phyloP scores from a whole-genome alignment of 371 early-diverging fungal species.

The Fennellomyces sp. region DNA sequence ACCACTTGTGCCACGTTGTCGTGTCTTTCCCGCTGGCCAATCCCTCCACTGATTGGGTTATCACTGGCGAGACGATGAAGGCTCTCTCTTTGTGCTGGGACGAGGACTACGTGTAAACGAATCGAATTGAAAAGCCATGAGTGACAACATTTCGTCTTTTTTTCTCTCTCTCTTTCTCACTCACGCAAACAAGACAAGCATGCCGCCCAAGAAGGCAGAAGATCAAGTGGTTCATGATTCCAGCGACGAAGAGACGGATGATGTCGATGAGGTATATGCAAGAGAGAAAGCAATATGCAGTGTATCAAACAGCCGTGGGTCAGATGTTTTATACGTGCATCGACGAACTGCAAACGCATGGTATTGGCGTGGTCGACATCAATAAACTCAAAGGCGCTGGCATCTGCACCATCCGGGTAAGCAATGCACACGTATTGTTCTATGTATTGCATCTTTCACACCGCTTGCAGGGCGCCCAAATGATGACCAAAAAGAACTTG shows the following conservation, averaged over 20 bases:
- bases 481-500: slow-evolving; percentile 75
- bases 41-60: no score
- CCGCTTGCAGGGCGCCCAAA: slow-evolving; percentile 70
- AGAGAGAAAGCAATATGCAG: not conserved
- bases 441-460: not conserved
- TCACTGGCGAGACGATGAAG: no score
- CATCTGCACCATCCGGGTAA: slow-evolving; percentile 69
- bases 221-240: slow-evolving; percentile 10
- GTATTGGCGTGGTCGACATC: slow-evolving; percentile 83
- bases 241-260: not conserved
- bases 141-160: no score
- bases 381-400: slow-evolving; percentile 82
- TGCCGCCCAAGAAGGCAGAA: slow-evolving; percentile 6
- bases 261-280: not conserved
- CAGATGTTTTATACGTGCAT: slow-evolving; percentile 41
- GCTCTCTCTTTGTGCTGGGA: no score
- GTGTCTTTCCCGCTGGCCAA: not conserved
- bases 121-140: no score
- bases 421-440: not conserved
- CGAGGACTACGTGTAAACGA: no score
- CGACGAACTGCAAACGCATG: slow-evolving; percentile 60
- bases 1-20: no score
- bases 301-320: not conserved
- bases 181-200: not conserved
- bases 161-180: not conserved